Conservation (phyloP, 202 grass and related monocot species). For the Tripidium arundinaceum region DNA sequence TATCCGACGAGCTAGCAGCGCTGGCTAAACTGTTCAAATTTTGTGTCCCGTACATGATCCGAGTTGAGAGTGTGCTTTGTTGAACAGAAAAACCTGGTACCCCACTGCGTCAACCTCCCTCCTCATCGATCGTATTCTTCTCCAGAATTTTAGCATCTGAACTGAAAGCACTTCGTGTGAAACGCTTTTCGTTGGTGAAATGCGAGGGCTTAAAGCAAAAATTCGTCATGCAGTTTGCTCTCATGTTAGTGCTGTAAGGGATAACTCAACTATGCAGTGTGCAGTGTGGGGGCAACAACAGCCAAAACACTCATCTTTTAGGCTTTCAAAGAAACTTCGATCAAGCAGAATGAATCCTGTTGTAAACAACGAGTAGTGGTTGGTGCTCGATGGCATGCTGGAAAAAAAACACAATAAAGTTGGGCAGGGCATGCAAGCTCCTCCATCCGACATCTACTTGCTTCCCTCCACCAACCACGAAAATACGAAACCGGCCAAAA, state of each 20-base stretch:
- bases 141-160: too few relatives aligned
- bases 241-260: background rate
- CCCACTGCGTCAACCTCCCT: too few relatives aligned
- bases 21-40: too few relatives aligned
- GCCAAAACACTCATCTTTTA: constrained; percentile 4
- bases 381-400: constrained; percentile 32
- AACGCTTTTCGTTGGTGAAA: background rate
- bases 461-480: constrained; percentile 10
- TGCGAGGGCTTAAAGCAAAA: background rate
- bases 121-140: too few relatives aligned
- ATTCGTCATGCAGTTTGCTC: background rate
- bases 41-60: too few relatives aligned
- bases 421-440: background rate
- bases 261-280: constrained; percentile 35
- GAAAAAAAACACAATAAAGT: background rate
- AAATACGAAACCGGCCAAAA: constrained; percentile 1
- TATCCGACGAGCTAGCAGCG: too few relatives aligned
- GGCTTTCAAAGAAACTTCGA: constrained; percentile 43
- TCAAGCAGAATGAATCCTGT: background rate
- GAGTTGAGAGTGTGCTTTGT: too few relatives aligned
- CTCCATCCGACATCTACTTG: constrained; percentile 17
- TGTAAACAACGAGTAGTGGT: constrained; percentile 34
- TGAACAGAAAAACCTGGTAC: too few relatives aligned
- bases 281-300: background rate
- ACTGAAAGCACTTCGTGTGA: too few relatives aligned